Base-by-base conservation (phyloP, 441 rosid genomes). In the Theobroma grandiflorum region DNA sequence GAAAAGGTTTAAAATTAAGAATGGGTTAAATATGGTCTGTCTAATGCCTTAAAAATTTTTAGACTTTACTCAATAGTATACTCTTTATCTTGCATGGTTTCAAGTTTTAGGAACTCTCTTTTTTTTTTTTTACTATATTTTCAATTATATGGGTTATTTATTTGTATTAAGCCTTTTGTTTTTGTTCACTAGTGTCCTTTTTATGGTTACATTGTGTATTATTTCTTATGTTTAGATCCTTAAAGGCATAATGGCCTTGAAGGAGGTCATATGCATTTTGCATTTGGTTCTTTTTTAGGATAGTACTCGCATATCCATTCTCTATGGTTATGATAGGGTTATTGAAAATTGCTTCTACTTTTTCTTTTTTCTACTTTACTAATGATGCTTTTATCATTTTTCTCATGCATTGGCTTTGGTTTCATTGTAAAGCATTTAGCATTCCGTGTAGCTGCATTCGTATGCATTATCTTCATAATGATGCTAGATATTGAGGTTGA, bases 401-500 rank as follows among this genome's bases (percentile, higher is more conserved):
- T 71, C 61, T 16, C 26, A 33, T 71, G 61, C 16, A 33, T 33
- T 52, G 43, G 61, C 4, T 71, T 8, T 50, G 8, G 74, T 71
- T 71, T 71, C 75, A 50, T 71, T 50, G n/a, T 50, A 50, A 71
- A 71, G 14, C 9, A 26, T 52, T 71, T 31, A 8, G 4, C 43
- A 71, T 70, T 70, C 33, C 59, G 15, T 71, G 50, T 31, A 33
- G 45, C 53, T n/a, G 2, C 75, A 50, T 72, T 52, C 52, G 26
- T 3, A 18, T 72, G 61, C 45, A 33, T 71, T 71, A 50, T 72
- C 43, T 61, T 45, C 40, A 2, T 59, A 26, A 43, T 43, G 15
- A 9, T 43, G 47, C 57, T 45, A 18, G 37, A 37, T 43, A 14
- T 75, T 40, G 64, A 75, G 38, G 43, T 40, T 76, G 45, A 18